Conservation (phyloP, 176 grass and related monocot genomes). For the Musa troglodytarum region DNA sequence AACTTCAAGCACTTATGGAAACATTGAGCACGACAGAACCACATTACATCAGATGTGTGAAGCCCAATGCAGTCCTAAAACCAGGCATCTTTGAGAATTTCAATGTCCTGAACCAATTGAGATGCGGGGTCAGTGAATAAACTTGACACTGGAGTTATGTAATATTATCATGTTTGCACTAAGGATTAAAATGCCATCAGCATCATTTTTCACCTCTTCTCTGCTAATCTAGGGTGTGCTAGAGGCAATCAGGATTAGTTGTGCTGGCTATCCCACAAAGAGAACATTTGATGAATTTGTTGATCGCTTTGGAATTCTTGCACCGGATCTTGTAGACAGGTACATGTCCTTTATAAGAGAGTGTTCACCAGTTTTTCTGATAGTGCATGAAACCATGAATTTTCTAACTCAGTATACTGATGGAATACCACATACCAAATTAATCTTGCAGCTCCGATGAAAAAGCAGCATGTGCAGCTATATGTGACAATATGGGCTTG, state of each 20-base stretch:
- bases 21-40: conserved; percentile 80
- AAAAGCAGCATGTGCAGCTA: conserved; percentile 57
- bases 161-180: not conserved
- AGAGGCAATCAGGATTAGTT: conserved; percentile 95
- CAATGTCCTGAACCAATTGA: conserved; percentile 86
- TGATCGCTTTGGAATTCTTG: conserved; percentile 90
- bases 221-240: conserved; percentile 61
- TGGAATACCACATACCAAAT: not conserved
- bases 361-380: not conserved
- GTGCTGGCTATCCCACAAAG: conserved; percentile 94
- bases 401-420: conserved; percentile 45
- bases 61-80: conserved; percentile 77
- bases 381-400: not conserved
- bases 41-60: conserved; percentile 97
- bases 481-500: conserved; percentile 84
- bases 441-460: conserved; percentile 62
- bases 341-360: conserved; percentile 24
- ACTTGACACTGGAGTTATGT: conserved; percentile 8
- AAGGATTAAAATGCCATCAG: not conserved
- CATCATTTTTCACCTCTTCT: not conserved
- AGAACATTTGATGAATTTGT: conserved; percentile 90
- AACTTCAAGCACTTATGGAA: conserved; percentile 98
- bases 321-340: conserved; percentile 73
- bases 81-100: conserved; percentile 82
- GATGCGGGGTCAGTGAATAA: conserved; percentile 77